phyloP scores from a whole-genome alignment of 2,329 filamentous ascomycete species.

The Colletotrichum musicola region DNA sequence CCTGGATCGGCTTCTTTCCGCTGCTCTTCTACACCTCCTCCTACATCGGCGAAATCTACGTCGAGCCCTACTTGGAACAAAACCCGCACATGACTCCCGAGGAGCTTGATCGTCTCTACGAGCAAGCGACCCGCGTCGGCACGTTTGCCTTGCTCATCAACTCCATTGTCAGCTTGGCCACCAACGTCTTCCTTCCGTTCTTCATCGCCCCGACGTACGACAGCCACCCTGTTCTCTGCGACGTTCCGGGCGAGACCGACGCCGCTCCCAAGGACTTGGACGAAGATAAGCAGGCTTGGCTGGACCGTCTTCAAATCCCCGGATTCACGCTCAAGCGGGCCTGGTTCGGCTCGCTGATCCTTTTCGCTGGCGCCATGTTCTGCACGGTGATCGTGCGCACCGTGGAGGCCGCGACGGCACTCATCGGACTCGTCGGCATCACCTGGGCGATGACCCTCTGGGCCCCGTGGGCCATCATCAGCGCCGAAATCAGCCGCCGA shows the following conservation, averaged over 20 bases:
- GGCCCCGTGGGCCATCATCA: constrained; percentile 96
- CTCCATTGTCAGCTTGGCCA: constrained; percentile 83
- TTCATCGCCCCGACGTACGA: constrained; percentile 87
- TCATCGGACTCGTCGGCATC: constrained; percentile 86
- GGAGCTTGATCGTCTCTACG: constrained; percentile 85
- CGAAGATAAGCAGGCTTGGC: constrained; percentile 54
- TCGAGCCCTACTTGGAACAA: constrained; percentile 81
- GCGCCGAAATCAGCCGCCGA: constrained; percentile 87
- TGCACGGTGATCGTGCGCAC: constrained; percentile 83
- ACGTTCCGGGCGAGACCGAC: constrained; percentile 49
- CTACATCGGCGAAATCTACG: constrained; percentile 93
- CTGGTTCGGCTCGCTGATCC: constrained; percentile 87
- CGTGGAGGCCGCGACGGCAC: constrained; percentile 77
- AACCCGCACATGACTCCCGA: constrained; percentile 83
- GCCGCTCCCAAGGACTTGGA: constrained; percentile 47
- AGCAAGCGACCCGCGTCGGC: constrained; percentile 86
- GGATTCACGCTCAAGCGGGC: constrained; percentile 88
- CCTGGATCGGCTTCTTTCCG: constrained; percentile 96
- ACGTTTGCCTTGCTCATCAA: constrained; percentile 92
- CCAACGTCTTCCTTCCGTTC: constrained; percentile 87
- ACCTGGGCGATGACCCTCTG: constrained; percentile 94
- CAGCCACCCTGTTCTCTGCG: constrained; percentile 50
- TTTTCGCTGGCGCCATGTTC: constrained; percentile 86
- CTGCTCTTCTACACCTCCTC: constrained; percentile 96
- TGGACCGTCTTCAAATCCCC: constrained; percentile 79